Conservation (phyloP, 2,329 filamentous ascomycete species). For the Paraconiothyrium sp. region DNA sequence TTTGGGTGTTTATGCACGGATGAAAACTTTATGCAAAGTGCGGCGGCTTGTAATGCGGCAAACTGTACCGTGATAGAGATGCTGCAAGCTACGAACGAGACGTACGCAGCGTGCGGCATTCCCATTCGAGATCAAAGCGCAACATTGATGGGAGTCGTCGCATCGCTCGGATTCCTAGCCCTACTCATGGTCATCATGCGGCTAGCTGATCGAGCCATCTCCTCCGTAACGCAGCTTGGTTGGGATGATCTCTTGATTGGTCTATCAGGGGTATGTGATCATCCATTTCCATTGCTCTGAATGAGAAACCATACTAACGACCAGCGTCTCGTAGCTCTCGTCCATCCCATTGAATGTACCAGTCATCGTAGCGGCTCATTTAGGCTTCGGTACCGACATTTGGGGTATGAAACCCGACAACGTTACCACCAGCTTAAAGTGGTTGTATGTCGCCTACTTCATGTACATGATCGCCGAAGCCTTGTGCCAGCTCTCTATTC, state of each 20-base stretch:
- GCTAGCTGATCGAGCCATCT: slow-evolving; percentile 35
- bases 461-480: slow-evolving; percentile 40
- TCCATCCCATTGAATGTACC: slow-evolving; percentile 40
- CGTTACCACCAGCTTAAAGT: slow-evolving; percentile 40
- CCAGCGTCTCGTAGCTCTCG: slow-evolving; percentile 20
- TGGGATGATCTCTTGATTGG: slow-evolving; percentile 44
- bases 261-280: slow-evolving; percentile 34
- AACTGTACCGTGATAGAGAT: slow-evolving; percentile 42
- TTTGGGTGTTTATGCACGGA: slow-evolving; percentile 41
- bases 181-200: slow-evolving; percentile 40
- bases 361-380: slow-evolving; percentile 34
- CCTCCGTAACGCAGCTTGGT: slow-evolving; percentile 35
- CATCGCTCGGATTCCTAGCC: slow-evolving; percentile 34
- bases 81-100: slow-evolving; percentile 35
- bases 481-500: slow-evolving; percentile 42
- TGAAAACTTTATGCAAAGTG: slow-evolving; percentile 29
- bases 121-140: slow-evolving; percentile 30
- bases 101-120: slow-evolving; percentile 40
- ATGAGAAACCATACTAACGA: slow-evolving; percentile 15
- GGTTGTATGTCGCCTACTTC: slow-evolving; percentile 42
- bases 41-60: slow-evolving; percentile 35
- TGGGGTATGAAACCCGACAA: slow-evolving; percentile 40
- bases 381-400: slow-evolving; percentile 43
- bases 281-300: neutral
- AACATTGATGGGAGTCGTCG: slow-evolving; percentile 32